Conservation (phyloP, 768 basidiomycete genomes). For the Cystofilobasidium capitatum region DNA sequence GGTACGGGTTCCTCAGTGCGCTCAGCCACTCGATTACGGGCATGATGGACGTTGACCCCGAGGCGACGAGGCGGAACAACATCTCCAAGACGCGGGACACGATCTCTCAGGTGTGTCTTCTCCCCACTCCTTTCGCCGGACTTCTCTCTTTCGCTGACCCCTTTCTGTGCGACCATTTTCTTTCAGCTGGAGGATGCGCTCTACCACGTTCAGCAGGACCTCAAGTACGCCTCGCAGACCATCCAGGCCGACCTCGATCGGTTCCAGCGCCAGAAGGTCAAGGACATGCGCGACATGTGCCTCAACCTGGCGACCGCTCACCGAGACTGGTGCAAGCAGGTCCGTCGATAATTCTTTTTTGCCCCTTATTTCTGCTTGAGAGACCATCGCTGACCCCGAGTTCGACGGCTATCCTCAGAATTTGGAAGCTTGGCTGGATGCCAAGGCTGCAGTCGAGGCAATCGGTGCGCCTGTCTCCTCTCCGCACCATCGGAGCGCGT, state of each 20-base stretch:
- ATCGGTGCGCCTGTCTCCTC: constrained; percentile 45
- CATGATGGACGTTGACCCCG: constrained; percentile 98
- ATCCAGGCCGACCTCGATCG: constrained; percentile 96
- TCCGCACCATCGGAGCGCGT: neutral
- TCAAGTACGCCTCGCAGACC: constrained; percentile 91
- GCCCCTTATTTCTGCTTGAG: constrained; percentile 7
- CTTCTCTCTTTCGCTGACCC: neutral
- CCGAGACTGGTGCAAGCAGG: constrained; percentile 95
- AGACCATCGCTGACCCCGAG: constrained; percentile 24
- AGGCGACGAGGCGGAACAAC: constrained; percentile 80
- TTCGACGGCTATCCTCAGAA: constrained; percentile 49
- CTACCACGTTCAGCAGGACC: constrained; percentile 80
- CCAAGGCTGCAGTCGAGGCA: constrained; percentile 77
- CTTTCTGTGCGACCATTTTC: neutral
- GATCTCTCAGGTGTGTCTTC: constrained; percentile 69
- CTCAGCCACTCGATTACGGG: constrained; percentile 90
- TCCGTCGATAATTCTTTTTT: constrained; percentile 36
- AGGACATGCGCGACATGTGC: constrained; percentile 86
- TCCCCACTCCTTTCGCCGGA: neutral
- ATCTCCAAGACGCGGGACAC: constrained; percentile 90
- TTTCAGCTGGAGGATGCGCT: constrained; percentile 88
- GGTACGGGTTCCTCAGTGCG: constrained; percentile 58
- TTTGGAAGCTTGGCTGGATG: constrained; percentile 93
- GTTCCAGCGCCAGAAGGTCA: constrained; percentile 97
- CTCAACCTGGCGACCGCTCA: constrained; percentile 83